These are phyloP conservation scores for Penicillium concentricum DNA, from an alignment of 2,329 filamentous ascomycete species.

Conservation along the genomic window DNA sequence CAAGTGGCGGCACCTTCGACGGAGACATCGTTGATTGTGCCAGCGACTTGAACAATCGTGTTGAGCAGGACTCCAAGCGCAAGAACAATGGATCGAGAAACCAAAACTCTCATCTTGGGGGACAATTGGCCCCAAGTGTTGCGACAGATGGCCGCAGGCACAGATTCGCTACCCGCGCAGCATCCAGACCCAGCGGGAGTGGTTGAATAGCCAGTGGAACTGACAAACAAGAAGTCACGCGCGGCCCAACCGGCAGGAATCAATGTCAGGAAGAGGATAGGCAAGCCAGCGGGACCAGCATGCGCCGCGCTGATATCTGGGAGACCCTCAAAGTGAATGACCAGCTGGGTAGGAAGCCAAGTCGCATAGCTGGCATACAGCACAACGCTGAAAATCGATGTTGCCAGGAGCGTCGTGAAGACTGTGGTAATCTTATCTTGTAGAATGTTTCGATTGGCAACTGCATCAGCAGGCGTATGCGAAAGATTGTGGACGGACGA, in stretches of 20 bases:
- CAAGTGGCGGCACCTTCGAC: constrained; percentile 68
- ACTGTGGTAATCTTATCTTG: constrained; percentile 61
- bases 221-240: constrained; percentile 71
- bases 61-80: constrained; percentile 49
- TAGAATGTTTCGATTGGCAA: constrained; percentile 64
- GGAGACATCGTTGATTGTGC: constrained; percentile 70
- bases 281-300: constrained; percentile 55
- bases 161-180: constrained; percentile 62
- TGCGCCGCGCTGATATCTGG: constrained; percentile 67
- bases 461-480: constrained; percentile 40
- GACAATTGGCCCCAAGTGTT: constrained; percentile 62
- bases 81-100: constrained; percentile 60
- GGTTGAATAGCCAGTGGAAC: constrained; percentile 48
- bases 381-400: constrained; percentile 71
- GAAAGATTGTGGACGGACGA: constrained; percentile 63
- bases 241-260: constrained; percentile 70
- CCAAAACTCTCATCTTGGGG: constrained; percentile 60
- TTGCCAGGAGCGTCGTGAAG: constrained; percentile 66
- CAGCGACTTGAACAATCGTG: constrained; percentile 63
- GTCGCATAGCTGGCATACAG: constrained; percentile 68
- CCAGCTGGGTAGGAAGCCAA: constrained; percentile 69
- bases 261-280: constrained; percentile 51
- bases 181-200: constrained; percentile 59
- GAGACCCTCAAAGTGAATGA: constrained; percentile 72
- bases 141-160: constrained; percentile 64